phyloP scores from a whole-genome alignment of 169 alveolate species.

The Cryptosporidium baileyi region DNA sequence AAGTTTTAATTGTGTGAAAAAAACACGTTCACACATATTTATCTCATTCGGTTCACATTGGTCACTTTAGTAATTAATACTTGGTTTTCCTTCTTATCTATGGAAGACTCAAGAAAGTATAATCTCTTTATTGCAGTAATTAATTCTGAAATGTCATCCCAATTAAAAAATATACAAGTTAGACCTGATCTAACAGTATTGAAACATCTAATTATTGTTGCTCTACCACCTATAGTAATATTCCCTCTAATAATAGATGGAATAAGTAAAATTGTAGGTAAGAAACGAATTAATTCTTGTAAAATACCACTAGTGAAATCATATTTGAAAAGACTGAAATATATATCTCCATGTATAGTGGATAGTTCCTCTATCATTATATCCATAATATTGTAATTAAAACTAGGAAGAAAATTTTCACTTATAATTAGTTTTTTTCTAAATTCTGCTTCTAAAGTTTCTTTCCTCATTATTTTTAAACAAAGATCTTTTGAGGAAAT shows the following conservation, averaged over 20 bases:
- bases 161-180: slow-evolving; percentile 26
- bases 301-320: neutral
- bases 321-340: neutral
- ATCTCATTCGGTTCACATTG: neutral
- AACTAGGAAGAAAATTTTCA: neutral
- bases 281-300: neutral
- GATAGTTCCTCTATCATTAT: neutral
- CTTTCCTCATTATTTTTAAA: neutral
- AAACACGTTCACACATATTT: neutral
- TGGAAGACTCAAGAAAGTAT: neutral
- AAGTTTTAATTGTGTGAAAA: too few species aligned
- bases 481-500: slow-evolving; percentile 8
- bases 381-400: neutral
- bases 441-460: slow-evolving; percentile 33
- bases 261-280: slow-evolving; percentile 29
- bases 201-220: slow-evolving; percentile 31
- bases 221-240: slow-evolving; percentile 13
- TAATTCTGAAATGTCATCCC: slow-evolving; percentile 47
- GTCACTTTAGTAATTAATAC: neutral
- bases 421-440: slow-evolving; percentile 36
- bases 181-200: slow-evolving; percentile 19
- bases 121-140: slow-evolving; percentile 14
- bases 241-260: slow-evolving; percentile 27
- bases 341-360: slow-evolving; percentile 3
- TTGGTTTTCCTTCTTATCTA: neutral